Conservation (phyloP, 129 eudicot species). For the Gnaphalium uliginosum region DNA sequence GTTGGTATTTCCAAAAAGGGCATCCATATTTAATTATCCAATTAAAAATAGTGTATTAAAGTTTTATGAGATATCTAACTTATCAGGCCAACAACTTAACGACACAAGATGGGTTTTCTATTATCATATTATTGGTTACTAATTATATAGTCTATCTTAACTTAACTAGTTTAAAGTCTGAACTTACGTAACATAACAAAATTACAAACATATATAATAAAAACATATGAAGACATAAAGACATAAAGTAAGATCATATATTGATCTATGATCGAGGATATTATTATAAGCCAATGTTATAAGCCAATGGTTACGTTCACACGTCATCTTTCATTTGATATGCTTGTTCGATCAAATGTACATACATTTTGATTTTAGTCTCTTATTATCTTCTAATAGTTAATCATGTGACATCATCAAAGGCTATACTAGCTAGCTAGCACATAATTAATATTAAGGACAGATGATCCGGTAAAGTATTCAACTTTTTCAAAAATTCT, state of each 20-base stretch:
- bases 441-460: too few relatives aligned
- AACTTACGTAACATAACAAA: not conserved
- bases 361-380: not conserved
- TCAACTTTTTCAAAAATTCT: too few relatives aligned
- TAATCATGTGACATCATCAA: not conserved
- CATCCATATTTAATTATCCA: slow-evolving; percentile 26
- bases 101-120: slow-evolving; percentile 2
- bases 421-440: not conserved
- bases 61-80: slow-evolving; percentile 29
- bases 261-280: not conserved
- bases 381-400: too few relatives aligned
- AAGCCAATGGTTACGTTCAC: not conserved
- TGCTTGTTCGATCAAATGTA: not conserved
- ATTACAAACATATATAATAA: not conserved
- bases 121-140: not conserved
- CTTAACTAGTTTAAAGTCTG: not conserved
- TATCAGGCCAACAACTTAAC: slow-evolving; percentile 17
- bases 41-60: slow-evolving; percentile 5
- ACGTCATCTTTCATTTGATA: not conserved
- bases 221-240: not conserved
- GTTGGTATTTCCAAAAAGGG: slow-evolving; percentile 27
- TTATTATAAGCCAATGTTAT: not conserved
- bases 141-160: not conserved
- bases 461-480: too few relatives aligned
- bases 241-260: not conserved